Evolutionary conservation across 495 filamentous ascomycete genomes (phyloP), one percentile per base, ranked within the genome.

Genomic region (Filosporella fistucella): DNA sequence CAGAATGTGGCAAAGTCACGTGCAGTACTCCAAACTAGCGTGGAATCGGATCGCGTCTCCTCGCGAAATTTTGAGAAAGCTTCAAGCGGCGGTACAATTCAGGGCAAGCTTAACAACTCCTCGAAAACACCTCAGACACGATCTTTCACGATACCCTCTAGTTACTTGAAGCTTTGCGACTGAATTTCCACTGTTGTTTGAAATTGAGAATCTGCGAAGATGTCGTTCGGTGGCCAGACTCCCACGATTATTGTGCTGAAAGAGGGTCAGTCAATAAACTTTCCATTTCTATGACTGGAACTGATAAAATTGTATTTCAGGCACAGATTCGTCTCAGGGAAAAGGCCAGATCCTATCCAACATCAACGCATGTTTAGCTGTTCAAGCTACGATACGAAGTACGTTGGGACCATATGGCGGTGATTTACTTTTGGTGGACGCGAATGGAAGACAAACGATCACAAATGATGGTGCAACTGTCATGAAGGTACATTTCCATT

Each of bases 391-490:
- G 47, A 88, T 98, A 66, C 88, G 91, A 72, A 87, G 84, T 61
- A 98, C 93, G 12, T 73, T 98, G 35, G 93, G 93, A n/a, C 93
- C 93, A 9, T 98, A 97, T 68, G 93, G 93, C 61, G 93, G 93
- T 52, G 93, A 98, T 69, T 72, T 98, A 61, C 76, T 98, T 59
- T 78, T 98, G 64, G 93, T 98, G 48, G 94, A 98, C 68, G 81
- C 77, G 60, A 96, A 96, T 75, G 93, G 93, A 63, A 85, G 67
- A 64, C 89, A 95, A 71, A 98, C 93, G 54, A 96, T 98, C 60
- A 98, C 93, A 39, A 98, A 98, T 67, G 93, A 98, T 78, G 93
- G 93, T 61, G 93, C 93, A 34, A 98, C 93, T 18, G 93, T 97
- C 34, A 98, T 98, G 93, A 96, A 96, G 81, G 89, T 91, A 63